Base-by-base conservation (phyloP, 2,329 filamentous ascomycete genomes). In the Amylocarpus encephaloides region DNA sequence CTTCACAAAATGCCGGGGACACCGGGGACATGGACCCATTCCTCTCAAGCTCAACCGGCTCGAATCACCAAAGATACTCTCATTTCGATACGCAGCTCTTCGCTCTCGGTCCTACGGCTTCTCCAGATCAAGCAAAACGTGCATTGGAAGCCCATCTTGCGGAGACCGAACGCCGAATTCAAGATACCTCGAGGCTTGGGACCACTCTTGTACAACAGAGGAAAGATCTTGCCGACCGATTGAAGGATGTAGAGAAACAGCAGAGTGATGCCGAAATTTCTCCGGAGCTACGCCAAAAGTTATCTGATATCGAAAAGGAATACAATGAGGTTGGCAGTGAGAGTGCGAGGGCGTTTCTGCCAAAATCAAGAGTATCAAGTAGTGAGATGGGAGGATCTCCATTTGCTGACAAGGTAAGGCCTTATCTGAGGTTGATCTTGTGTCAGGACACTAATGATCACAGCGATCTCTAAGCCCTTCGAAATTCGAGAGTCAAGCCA, bases 291-390 rank as follows among this genome's bases (percentile, higher is more conserved):
- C 87, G 86, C 52, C 79, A 85, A 62, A 90, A 87, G 69, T 77
- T 98, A 47, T 77, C 82, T 12, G 90, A 95, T 56, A 82, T 98
- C 52, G 93, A 98, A 68, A 88, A 82, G 67, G 93, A 98, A 64
- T 97, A 94, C 71, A 92, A 95, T 67, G 91, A 96, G 65, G 84
- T 97, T 42, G 90, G 91, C 11, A 79, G 86, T 55, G 92, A 97
- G 67, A 93, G 87, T 43, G 89, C 92, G 39, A 80, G 92, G 57
- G 90, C 88, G 2, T 92, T 96, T 66, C 72, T 97, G 53, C 86
- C 83, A 32, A 93, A 93, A 60, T 90, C 90, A 67, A 80, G 89
- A 62, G 80, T 88, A 18, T 80, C 86, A 15, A 90, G 85, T 66
- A 80, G 77, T 55, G 85, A 89, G 63, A 70, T 74, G 52, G 63